Conservation (phyloP, 805 yeast genomes). For the Yamadazyma ubonensis region DNA sequence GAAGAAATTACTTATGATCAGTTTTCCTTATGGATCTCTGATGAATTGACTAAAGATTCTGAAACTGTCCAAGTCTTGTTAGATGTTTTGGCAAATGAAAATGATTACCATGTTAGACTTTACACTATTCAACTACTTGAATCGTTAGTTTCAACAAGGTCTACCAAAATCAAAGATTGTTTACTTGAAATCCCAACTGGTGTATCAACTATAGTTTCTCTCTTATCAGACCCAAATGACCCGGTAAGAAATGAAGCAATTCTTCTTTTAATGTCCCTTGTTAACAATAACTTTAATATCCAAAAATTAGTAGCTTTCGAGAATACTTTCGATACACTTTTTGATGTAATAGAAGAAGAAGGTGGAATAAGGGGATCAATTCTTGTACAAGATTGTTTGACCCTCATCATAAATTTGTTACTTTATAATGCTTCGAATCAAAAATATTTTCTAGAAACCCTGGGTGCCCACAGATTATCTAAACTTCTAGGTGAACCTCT, state of each 20-base stretch:
- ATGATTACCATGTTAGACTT: constrained; percentile 74
- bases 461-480: constrained; percentile 66
- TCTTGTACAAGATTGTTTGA: constrained; percentile 87
- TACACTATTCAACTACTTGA: constrained; percentile 84
- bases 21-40: constrained; percentile 92
- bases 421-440: constrained; percentile 89
- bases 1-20: constrained; percentile 67
- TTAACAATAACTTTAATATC: constrained; percentile 75
- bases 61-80: constrained; percentile 28
- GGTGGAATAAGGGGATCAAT: constrained; percentile 88
- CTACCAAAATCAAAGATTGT: constrained; percentile 68
- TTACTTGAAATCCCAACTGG: constrained; percentile 76
- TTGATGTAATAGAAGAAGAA: constrained; percentile 77
- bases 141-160: constrained; percentile 76
- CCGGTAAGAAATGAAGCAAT: constrained; percentile 89
- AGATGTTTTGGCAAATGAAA: constrained; percentile 46
- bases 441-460: constrained; percentile 81
- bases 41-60: constrained; percentile 70
- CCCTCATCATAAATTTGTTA: constrained; percentile 68
- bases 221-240: constrained; percentile 52
- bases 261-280: constrained; percentile 77
- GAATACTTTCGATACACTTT: constrained; percentile 80
- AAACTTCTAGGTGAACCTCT: constrained; percentile 60
- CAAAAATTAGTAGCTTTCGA: constrained; percentile 95
- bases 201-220: constrained; percentile 67